phyloP scores from a whole-genome alignment of 2,329 filamentous ascomycete species.

The Talaromyces sp. region DNA sequence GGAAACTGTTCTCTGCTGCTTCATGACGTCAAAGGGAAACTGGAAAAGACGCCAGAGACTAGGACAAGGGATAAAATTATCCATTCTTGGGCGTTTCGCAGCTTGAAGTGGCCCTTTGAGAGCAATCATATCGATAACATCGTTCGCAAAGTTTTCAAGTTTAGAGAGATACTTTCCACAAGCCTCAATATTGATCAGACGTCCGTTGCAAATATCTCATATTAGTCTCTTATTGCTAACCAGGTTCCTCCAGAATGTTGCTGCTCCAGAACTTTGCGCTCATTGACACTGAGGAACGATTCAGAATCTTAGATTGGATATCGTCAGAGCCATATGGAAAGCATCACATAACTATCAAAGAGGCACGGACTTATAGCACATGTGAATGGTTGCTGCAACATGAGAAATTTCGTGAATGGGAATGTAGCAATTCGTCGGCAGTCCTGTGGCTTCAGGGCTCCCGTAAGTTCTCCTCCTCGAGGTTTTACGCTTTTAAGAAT shows the following conservation, averaged over 20 bases:
- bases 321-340: conserved; percentile 16
- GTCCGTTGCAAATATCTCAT: background rate
- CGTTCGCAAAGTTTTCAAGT: background rate
- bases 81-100: background rate
- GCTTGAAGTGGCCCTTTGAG: background rate
- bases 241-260: background rate
- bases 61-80: background rate
- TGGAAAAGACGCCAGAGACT: background rate
- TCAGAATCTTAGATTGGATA: conserved; percentile 19
- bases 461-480: conserved; percentile 13
- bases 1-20: background rate
- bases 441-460: conserved; percentile 19
- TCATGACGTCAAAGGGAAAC: background rate
- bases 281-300: background rate
- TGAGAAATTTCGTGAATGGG: conserved; percentile 13
- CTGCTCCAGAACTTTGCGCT: background rate
- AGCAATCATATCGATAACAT: background rate
- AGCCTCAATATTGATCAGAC: background rate
- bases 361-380: conserved; percentile 12
- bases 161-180: background rate
- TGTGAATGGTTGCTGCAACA: conserved; percentile 17
- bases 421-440: conserved; percentile 11
- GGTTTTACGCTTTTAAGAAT: too few species aligned
- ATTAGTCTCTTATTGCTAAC: background rate
- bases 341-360: conserved; percentile 13